Conservation (phyloP, 768 basidiomycete species). For the Obba rivulosa region DNA sequence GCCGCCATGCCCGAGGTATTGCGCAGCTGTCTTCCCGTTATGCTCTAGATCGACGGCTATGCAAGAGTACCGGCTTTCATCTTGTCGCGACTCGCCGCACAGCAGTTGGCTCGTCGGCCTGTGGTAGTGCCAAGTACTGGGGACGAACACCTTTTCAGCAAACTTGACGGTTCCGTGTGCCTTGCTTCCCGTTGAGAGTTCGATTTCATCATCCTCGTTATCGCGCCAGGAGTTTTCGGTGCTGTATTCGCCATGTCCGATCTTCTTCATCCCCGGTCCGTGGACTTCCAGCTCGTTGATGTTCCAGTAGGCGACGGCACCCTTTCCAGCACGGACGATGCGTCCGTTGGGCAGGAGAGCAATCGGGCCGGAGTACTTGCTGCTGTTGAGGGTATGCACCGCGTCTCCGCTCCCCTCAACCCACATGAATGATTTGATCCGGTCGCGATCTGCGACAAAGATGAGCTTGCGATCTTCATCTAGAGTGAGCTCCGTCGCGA, state of each 20-base stretch:
- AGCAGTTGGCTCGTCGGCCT: constrained; percentile 21
- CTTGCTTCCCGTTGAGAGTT: constrained; percentile 23
- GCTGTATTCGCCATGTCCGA: constrained; percentile 2
- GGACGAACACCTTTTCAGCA: constrained; percentile 5
- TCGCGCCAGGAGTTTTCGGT: constrained; percentile 5
- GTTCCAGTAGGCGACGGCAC: constrained; percentile 31
- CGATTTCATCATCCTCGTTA: constrained; percentile 18
- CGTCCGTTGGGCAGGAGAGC: constrained; percentile 22
- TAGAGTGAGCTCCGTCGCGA: constrained; percentile 18
- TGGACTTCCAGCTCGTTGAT: constrained; percentile 29
- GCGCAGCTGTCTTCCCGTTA: constrained; percentile 25
- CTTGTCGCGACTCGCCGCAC: constrained; percentile 11
- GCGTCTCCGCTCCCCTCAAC: not conserved
- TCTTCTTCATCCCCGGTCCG: constrained; percentile 16
- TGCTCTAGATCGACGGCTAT: constrained; percentile 28
- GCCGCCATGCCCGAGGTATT: constrained; percentile 36
- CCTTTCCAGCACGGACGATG: constrained; percentile 30
- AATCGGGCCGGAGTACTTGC: constrained; percentile 25
- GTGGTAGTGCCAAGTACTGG: constrained; percentile 22
- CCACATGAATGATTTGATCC: constrained; percentile 36
- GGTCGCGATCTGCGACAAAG: constrained; percentile 28
- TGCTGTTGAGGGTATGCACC: constrained; percentile 28
- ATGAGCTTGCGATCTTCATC: constrained; percentile 33
- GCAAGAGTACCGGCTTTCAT: constrained; percentile 7
- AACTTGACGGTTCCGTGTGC: constrained; percentile 7